These are phyloP conservation scores for Hericium coralloides DNA, from an alignment of 768 basidiomycete species.

Conservation along the genomic window DNA sequence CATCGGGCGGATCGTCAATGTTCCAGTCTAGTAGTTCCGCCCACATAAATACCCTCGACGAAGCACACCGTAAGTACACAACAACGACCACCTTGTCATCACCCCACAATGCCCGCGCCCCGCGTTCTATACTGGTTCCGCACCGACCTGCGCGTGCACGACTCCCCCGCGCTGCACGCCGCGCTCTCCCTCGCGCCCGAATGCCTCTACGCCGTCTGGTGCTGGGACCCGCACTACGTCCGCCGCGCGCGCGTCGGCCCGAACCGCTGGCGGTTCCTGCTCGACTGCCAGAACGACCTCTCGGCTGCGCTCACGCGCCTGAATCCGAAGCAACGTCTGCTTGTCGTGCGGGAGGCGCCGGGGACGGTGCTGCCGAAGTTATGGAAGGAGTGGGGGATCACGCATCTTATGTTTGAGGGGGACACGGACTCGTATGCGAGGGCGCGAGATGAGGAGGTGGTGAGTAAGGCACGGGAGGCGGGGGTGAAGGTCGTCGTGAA, in stretches of 20 bases:
- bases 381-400: constrained; percentile 7
- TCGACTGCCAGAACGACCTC: constrained; percentile 9
- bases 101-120: background rate
- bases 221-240: constrained; percentile 4
- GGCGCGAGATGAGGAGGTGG: constrained; percentile 10
- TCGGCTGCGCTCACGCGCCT: constrained; percentile 5
- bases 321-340: constrained; percentile 15
- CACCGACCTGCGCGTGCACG: constrained; percentile 12
- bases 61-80: no score
- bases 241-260: background rate
- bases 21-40: no score
- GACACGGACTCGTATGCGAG: constrained; percentile 12
- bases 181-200: background rate
- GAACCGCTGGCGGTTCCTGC: constrained; percentile 3
- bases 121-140: constrained; percentile 12
- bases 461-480: constrained; percentile 10
- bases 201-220: constrained; percentile 1
- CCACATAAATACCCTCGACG: no score
- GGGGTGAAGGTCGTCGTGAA: constrained; percentile 7
- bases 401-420: constrained; percentile 14
- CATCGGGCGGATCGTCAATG: no score
- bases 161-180: constrained; percentile 8
- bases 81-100: no score
- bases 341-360: constrained; percentile 17
- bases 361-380: constrained; percentile 6